A percentile compares a stretch with the other conserved stretches of the same genome.
Evolutionary conservation across 345 rosid species (phyloP).

Genomic region (Reutealis trisperma): DNA sequence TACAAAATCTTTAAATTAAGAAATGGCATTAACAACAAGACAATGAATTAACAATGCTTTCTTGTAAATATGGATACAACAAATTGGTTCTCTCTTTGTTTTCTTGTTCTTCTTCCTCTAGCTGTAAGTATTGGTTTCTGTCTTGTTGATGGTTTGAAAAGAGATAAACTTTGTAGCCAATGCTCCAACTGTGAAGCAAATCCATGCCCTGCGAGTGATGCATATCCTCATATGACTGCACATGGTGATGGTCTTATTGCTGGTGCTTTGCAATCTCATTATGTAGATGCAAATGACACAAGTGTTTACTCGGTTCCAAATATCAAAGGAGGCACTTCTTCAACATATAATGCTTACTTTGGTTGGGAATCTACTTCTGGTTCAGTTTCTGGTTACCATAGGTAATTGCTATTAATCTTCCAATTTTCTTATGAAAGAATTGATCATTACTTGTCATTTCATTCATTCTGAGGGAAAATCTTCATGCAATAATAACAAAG

Average conservation of each 20-base stretch:
- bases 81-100: background rate
- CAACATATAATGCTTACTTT: slow-evolving; percentile 41
- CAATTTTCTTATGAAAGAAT: background rate
- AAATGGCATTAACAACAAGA: background rate
- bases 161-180: slow-evolving; percentile 43
- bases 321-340: slow-evolving; percentile 40
- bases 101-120: slow-evolving; percentile 15
- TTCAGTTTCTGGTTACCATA: slow-evolving; percentile 50
- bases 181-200: slow-evolving; percentile 36
- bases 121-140: background rate
- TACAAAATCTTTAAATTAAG: too few relatives aligned
- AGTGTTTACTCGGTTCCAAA: slow-evolving; percentile 48
- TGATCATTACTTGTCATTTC: too few relatives aligned
- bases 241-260: slow-evolving; percentile 40
- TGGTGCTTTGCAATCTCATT: slow-evolving; percentile 45
- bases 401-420: slow-evolving; percentile 21
- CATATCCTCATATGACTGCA: slow-evolving; percentile 51
- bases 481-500: too few relatives aligned
- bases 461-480: too few relatives aligned
- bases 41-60: background rate
- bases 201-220: slow-evolving; percentile 43
- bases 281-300: slow-evolving; percentile 30
- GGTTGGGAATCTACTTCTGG: slow-evolving; percentile 62
- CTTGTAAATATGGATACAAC: slow-evolving; percentile 20
- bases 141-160: slow-evolving; percentile 20